Conservation (phyloP, 225 moss, liverwort and hornwort species). For the Pseudoscleropodium purum region DNA sequence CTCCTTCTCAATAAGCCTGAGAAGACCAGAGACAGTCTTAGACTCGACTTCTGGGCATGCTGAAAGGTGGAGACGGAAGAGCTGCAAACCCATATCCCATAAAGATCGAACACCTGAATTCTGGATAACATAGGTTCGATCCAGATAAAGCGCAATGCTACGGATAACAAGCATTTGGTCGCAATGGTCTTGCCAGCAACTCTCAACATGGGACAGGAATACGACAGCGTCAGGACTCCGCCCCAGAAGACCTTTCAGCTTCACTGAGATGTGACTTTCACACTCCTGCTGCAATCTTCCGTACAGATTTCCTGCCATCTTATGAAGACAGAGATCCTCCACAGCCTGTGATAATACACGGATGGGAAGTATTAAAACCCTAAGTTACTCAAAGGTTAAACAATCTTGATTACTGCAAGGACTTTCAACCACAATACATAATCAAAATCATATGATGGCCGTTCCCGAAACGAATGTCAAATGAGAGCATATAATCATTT, state of each 20-base stretch:
- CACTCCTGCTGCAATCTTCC: constrained; percentile 92
- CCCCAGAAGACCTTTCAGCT: constrained; percentile 67
- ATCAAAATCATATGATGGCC: not conserved
- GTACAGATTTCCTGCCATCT: constrained; percentile 95
- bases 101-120: constrained; percentile 92
- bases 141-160: constrained; percentile 92
- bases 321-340: constrained; percentile 95
- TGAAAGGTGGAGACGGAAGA: constrained; percentile 89
- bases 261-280: constrained; percentile 72
- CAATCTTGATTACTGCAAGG: not conserved
- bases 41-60: constrained; percentile 93
- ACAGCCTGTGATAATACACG: constrained; percentile 52
- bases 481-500: not conserved
- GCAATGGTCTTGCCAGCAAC: constrained; percentile 99
- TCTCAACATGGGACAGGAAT: constrained; percentile 88
- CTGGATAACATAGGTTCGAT: constrained; percentile 96
- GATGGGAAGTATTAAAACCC: not conserved
- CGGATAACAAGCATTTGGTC: constrained; percentile 99
- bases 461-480: not conserved
- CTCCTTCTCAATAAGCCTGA: constrained; percentile 91
- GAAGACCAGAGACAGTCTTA: constrained; percentile 85
- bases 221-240: constrained; percentile 96
- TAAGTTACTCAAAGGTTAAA: not conserved
- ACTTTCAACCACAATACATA: not conserved
- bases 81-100: constrained; percentile 98